Conservation (phyloP, 2,329 filamentous ascomycete species). For the Penicillium concentricum region DNA sequence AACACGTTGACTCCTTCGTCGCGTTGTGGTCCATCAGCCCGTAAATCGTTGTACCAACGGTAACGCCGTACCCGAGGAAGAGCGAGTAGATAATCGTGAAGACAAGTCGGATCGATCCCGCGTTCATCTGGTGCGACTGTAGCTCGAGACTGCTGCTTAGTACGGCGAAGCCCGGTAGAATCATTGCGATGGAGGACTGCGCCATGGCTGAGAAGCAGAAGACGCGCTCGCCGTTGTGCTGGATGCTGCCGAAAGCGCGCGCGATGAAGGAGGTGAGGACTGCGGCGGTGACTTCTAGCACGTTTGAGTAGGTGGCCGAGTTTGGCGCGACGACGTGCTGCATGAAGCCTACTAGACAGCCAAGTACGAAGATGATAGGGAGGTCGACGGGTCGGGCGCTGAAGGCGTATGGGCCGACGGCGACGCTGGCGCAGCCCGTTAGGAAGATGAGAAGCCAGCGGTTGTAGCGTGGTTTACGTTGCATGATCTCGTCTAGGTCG, state of each 20-base stretch:
- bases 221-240: slow-evolving; percentile 35
- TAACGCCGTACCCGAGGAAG: slow-evolving; percentile 69
- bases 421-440: slow-evolving; percentile 71
- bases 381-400: slow-evolving; percentile 63
- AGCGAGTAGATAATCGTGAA: slow-evolving; percentile 67
- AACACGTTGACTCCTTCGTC: slow-evolving; percentile 48
- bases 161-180: slow-evolving; percentile 66
- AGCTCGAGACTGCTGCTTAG: slow-evolving; percentile 61
- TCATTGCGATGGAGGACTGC: slow-evolving; percentile 61
- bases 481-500: slow-evolving; percentile 53
- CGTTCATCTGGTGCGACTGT: slow-evolving; percentile 65
- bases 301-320: slow-evolving; percentile 61
- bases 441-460: slow-evolving; percentile 58
- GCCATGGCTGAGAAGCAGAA: slow-evolving; percentile 62
- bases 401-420: slow-evolving; percentile 77
- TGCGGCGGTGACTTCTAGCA: slow-evolving; percentile 49
- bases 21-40: slow-evolving; percentile 58
- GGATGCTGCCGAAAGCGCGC: slow-evolving; percentile 65
- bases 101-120: slow-evolving; percentile 53
- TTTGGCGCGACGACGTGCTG: slow-evolving; percentile 71
- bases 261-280: slow-evolving; percentile 66
- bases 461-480: slow-evolving; percentile 55
- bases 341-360: slow-evolving; percentile 68
- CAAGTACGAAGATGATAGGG: slow-evolving; percentile 61
- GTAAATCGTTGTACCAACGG: slow-evolving; percentile 62